These are phyloP conservation scores for Penicillium dipodomyicola DNA, from an alignment of 495 filamentous ascomycete species.

Conservation along the genomic window DNA sequence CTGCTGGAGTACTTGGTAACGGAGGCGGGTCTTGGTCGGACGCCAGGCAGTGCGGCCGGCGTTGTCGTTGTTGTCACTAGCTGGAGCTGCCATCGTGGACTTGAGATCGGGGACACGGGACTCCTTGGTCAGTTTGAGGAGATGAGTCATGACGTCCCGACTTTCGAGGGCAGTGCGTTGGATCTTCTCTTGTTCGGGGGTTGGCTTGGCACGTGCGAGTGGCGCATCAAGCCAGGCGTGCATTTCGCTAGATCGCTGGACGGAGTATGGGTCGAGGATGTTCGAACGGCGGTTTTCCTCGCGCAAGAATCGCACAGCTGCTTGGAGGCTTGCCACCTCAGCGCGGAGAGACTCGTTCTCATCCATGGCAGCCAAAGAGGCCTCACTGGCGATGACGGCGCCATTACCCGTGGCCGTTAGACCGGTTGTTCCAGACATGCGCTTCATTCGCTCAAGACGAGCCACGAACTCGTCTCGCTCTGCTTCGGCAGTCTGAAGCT, in stretches of 20 bases:
- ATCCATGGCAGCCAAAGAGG: constrained; percentile 57
- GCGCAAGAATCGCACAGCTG: constrained; percentile 73
- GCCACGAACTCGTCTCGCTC: constrained; percentile 73
- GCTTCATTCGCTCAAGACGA: constrained; percentile 58
- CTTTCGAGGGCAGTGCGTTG: constrained; percentile 64
- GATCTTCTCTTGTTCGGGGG: constrained; percentile 53
- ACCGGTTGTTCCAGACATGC: constrained; percentile 50
- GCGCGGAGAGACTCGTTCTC: constrained; percentile 72
- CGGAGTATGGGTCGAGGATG: constrained; percentile 56
- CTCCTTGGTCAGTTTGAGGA: constrained; percentile 63
- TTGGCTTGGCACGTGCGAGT: constrained; percentile 46
- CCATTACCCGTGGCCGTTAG: constrained; percentile 41
- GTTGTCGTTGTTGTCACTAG: constrained; percentile 21
- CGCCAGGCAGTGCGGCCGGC: constrained; percentile 59
- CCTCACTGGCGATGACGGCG: constrained; percentile 43
- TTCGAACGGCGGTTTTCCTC: constrained; percentile 71
- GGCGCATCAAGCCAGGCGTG: constrained; percentile 65
- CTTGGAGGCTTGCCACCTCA: constrained; percentile 68
- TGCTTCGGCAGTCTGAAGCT: constrained; percentile 52
- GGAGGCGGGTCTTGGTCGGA: constrained; percentile 54
- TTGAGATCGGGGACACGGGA: constrained; percentile 58
- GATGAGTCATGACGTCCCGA: constrained; percentile 65
- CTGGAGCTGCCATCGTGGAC: constrained; percentile 35
- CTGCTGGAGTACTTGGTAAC: constrained; percentile 58
- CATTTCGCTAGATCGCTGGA: constrained; percentile 52